Conservation (phyloP, 345 rosid genomes). For the Populus pruinosa region DNA sequence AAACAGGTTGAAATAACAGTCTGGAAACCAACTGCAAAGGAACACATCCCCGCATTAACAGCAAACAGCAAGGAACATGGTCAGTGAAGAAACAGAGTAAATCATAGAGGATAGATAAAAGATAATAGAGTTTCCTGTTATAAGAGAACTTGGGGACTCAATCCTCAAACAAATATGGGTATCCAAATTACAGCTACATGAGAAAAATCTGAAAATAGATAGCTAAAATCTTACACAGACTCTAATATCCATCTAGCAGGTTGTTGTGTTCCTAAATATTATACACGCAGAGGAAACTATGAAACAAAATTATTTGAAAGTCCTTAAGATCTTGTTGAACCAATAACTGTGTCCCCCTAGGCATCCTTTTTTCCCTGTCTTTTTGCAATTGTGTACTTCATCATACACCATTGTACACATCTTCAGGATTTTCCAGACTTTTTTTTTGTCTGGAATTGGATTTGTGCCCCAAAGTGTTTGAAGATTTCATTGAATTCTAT, state of each 20-base stretch:
- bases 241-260: neutral
- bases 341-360: neutral
- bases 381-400: neutral
- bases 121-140: too few species aligned
- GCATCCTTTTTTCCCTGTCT: constrained; percentile 15
- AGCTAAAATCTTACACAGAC: neutral
- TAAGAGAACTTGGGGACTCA: too few species aligned
- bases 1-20: too few species aligned
- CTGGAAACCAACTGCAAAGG: too few species aligned
- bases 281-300: too few species aligned
- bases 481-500: neutral
- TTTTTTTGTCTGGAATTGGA: neutral
- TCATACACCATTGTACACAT: neutral
- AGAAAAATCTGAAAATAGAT: neutral
- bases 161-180: neutral
- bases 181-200: neutral
- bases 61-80: too few species aligned
- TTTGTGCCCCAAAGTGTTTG: neutral
- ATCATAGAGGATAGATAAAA: too few species aligned
- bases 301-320: too few species aligned
- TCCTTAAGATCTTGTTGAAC: neutral
- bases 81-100: too few species aligned
- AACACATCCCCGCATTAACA: too few species aligned
- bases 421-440: neutral
- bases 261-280: too few species aligned